Evolutionary conservation across 2,329 filamentous ascomycete genomes (phyloP), one percentile per base, ranked within the genome.

Genomic region (Fusarium hainanense): DNA sequence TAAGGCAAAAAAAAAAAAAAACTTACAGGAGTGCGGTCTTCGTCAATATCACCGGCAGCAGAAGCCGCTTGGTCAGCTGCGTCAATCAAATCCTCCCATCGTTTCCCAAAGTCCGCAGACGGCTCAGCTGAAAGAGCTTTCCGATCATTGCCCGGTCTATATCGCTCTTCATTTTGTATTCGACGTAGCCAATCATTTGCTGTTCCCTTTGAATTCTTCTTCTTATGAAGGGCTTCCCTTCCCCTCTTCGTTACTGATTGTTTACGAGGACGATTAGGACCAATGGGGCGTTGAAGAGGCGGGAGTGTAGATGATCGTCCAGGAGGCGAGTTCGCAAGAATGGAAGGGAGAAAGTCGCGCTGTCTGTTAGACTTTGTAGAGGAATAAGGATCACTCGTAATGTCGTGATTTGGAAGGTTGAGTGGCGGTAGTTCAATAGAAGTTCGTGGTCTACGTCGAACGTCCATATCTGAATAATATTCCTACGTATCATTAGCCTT

Each of bases 1-100:
- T 21, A 23, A 6, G 13, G 14, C 25, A 18, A 18, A 46, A 10
- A 27, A 37, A 63, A 44, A 28, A 28, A 41, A 18, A 40, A 34
- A 63, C 48, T 27, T 87, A 97, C 93, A 76, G 93, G 93, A 78
- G 93, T 97, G 78, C 95, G 88, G 80, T 97, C 94, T 77, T 94
- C 94, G 78, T 97, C 93, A 77, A 96, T 87, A 75, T 91, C 95
- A 82, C 97, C 94, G 5, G 93, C 97, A 28, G 94, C 94, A 66
- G 93, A 97, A 32, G 95, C 94, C 57, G 87, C 82, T 58, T 83
- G 81, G 64, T 82, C 81, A 40, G 93, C 95, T 54, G 95, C 95
- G 80, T 98, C 94, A 70, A 98, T 97, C 65, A 98, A 85, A 79
- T 98, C 95, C 80, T 97, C 93, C 96, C 95, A 98, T 75, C 95